These are phyloP conservation scores for Straminergon stramineum DNA, from an alignment of 225 moss, liverwort and hornwort species.

Conservation along the genomic window DNA sequence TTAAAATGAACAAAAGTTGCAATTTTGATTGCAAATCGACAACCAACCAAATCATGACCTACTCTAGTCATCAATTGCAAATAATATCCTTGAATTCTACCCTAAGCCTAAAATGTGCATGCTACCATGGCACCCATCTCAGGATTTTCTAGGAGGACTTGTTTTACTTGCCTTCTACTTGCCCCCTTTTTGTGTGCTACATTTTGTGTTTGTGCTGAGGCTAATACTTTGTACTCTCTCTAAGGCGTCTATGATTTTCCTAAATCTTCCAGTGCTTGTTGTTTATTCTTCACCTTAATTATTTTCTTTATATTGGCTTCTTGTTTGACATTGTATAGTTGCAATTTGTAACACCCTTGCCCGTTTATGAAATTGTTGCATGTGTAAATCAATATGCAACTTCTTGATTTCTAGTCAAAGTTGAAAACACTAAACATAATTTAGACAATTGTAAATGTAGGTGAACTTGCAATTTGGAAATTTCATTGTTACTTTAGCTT, in stretches of 20 bases:
- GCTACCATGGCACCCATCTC: fast-evolving
- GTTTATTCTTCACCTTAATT: not conserved
- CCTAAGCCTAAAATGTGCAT: fast-evolving
- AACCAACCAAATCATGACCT: not conserved
- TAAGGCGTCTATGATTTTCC: not conserved
- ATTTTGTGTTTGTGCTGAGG: not conserved
- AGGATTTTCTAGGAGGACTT: not conserved
- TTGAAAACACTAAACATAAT: not conserved
- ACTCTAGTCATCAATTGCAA: not conserved
- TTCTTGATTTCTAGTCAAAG: not conserved
- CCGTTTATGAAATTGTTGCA: fast-evolving
- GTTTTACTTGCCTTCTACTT: not conserved
- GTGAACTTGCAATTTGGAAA: not conserved
- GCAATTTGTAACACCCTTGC: not conserved
- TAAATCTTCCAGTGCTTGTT: not conserved
- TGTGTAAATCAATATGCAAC: not conserved
- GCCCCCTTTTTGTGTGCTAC: fast-evolving
- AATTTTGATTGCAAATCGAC: not conserved
- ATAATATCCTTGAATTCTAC: not conserved
- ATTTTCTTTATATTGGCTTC: not conserved
- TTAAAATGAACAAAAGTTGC: not conserved
- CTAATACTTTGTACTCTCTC: not conserved
- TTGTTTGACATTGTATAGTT: not conserved
- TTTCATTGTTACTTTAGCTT: not conserved
- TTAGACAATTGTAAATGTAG: not conserved